These are phyloP conservation scores for Verticillium nubilum DNA, from an alignment of 2,329 filamentous ascomycete genomes.

Conservation along the genomic window DNA sequence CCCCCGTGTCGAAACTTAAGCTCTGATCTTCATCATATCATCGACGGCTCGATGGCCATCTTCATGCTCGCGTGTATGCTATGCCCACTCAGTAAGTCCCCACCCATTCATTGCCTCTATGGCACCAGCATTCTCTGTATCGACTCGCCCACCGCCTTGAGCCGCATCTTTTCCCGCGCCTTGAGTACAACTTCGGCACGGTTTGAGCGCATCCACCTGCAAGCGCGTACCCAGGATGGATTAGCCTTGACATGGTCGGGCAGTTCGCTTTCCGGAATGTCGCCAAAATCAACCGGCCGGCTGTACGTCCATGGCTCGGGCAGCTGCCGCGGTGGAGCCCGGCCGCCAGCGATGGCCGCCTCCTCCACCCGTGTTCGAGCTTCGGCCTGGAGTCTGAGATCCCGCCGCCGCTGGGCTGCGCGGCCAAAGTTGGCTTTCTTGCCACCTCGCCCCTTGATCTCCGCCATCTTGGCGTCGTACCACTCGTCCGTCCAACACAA, in stretches of 20 bases:
- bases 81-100: neutral
- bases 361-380: neutral
- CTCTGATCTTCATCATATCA: neutral
- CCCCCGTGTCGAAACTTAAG: neutral
- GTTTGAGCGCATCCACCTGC: slow-evolving; percentile 28
- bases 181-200: neutral
- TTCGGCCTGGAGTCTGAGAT: slow-evolving; percentile 18
- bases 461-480: slow-evolving; percentile 39
- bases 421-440: slow-evolving; percentile 48
- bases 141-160: neutral
- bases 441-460: slow-evolving; percentile 42
- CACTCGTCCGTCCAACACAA: slow-evolving; percentile 37
- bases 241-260: slow-evolving; percentile 39
- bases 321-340: slow-evolving; percentile 8
- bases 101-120: neutral
- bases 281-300: slow-evolving; percentile 27
- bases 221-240: slow-evolving; percentile 37
- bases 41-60: neutral
- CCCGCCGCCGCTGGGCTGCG: slow-evolving; percentile 30
- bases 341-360: neutral
- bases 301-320: slow-evolving; percentile 22
- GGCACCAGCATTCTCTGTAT: neutral
- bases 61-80: neutral
- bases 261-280: slow-evolving; percentile 31
- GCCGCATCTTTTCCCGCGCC: neutral